A percentile compares a stretch with the other conserved stretches of the same genome.
Evolutionary conservation across 345 rosid species (phyloP).

Genomic region (Alliaria petiolata): DNA sequence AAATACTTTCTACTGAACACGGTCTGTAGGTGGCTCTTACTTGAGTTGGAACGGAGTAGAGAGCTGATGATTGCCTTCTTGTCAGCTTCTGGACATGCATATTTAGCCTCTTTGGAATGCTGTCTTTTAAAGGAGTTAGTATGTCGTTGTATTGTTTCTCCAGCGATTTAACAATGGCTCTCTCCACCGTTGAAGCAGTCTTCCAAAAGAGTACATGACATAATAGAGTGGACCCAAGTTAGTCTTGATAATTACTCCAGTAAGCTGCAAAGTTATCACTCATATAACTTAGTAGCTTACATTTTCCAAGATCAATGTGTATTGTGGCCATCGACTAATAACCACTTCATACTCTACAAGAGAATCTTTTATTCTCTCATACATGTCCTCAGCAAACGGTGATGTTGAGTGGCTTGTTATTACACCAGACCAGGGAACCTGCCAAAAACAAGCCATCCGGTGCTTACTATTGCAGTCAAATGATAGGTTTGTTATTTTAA

Average conservation of each 20-base stretch:
- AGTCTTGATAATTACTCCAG: not conserved
- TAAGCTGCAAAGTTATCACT: not conserved
- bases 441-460: slow-evolving; percentile 24
- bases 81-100: slow-evolving; percentile 95
- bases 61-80: slow-evolving; percentile 73
- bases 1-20: not conserved
- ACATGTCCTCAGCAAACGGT: slow-evolving; percentile 94
- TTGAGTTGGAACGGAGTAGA: slow-evolving; percentile 76
- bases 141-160: slow-evolving; percentile 90
- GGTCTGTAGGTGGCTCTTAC: slow-evolving; percentile 35
- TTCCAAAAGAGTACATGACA: slow-evolving; percentile 22
- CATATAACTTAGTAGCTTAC: slow-evolving; percentile 39
- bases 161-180: slow-evolving; percentile 76
- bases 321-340: slow-evolving; percentile 91
- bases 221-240: slow-evolving; percentile 10
- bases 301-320: slow-evolving; percentile 76
- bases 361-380: slow-evolving; percentile 68
- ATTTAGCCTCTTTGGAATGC: slow-evolving; percentile 80
- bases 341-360: slow-evolving; percentile 82
- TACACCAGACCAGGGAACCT: slow-evolving; percentile 90
- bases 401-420: slow-evolving; percentile 82
- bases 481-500: not conserved
- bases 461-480: not conserved
- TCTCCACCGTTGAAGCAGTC: slow-evolving; percentile 80
- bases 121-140: slow-evolving; percentile 80